Percentiles rank a stretch among this genome's conserved stretches.
phyloP scores from a whole-genome alignment of 1,139 yeast genomes.

The Candida sp. region DNA sequence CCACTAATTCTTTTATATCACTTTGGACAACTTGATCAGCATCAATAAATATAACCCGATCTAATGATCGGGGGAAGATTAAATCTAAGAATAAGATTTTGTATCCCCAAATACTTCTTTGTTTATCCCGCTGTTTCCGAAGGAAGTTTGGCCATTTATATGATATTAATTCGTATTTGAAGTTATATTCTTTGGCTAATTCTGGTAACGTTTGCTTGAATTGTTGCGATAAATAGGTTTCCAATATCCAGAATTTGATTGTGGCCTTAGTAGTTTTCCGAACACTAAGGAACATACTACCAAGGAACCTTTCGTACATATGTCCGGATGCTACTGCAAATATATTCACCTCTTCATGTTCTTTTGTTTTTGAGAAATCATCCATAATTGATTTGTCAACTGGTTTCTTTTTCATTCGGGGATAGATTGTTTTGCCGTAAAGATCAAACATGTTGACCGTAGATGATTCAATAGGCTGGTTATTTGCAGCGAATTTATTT shows the following conservation, averaged over 20 bases:
- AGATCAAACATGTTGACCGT: conserved; percentile 32
- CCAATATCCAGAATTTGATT: conserved; percentile 86
- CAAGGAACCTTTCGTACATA: conserved; percentile 66
- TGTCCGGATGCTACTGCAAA: conserved; percentile 84
- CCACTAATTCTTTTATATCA: conserved; percentile 66
- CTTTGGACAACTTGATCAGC: conserved; percentile 79
- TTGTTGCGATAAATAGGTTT: conserved; percentile 70
- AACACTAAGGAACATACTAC: conserved; percentile 80
- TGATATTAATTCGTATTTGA: conserved; percentile 69
- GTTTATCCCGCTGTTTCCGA: conserved; percentile 70
- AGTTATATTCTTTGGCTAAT: conserved; percentile 55
- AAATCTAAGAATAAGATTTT: conserved; percentile 86
- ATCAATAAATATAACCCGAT: conserved; percentile 79
- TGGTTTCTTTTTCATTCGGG: conserved; percentile 45
- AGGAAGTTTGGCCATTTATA: conserved; percentile 96
- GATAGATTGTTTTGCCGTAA: conserved; percentile 45
- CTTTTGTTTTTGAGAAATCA: conserved; percentile 4
- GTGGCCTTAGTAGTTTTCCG: conserved; percentile 56
- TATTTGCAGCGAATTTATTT: conserved; percentile 25
- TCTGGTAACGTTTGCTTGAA: conserved; percentile 59
- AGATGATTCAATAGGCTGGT: conserved; percentile 12
- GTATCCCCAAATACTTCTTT: conserved; percentile 83
- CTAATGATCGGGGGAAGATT: conserved; percentile 73
- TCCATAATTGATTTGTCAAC: conserved; percentile 31
- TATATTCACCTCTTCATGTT: conserved; percentile 67